These are phyloP conservation scores for Leonotis leonurus DNA, from an alignment of 257 asterid species.

Conservation along the genomic window DNA sequence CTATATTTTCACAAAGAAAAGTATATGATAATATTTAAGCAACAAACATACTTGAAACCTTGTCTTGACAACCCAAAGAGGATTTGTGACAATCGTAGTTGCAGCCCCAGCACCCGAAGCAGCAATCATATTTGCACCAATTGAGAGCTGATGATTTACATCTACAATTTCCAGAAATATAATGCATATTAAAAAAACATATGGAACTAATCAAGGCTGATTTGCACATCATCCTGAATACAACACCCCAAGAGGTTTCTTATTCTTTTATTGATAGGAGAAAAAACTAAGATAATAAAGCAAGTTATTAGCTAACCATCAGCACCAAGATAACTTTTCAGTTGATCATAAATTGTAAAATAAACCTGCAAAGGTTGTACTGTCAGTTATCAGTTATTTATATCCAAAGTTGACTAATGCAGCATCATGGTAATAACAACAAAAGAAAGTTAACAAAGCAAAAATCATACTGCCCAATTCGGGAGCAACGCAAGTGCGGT, in stretches of 20 bases:
- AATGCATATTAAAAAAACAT: slow-evolving; percentile 5
- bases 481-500: slow-evolving; percentile 91
- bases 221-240: neutral
- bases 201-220: neutral
- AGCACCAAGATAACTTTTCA: slow-evolving; percentile 63
- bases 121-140: slow-evolving; percentile 89
- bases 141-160: slow-evolving; percentile 66
- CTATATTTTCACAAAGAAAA: neutral
- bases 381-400: slow-evolving; percentile 10
- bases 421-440: neutral
- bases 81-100: slow-evolving; percentile 77
- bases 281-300: slow-evolving; percentile 1
- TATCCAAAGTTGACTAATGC: slow-evolving; percentile 2
- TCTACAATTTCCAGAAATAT: slow-evolving; percentile 40
- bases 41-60: slow-evolving; percentile 69
- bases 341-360: slow-evolving; percentile 85
- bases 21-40: slow-evolving; percentile 1
- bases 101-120: slow-evolving; percentile 99
- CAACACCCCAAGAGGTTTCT: neutral
- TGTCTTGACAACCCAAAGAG: slow-evolving; percentile 98
- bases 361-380: slow-evolving; percentile 70
- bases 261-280: neutral
- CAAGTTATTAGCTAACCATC: slow-evolving; percentile 56
- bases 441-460: neutral
- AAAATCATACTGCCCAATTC: slow-evolving; percentile 80